Conservation (phyloP, 495 filamentous ascomycete species). For the Penicillium cataractarum region DNA sequence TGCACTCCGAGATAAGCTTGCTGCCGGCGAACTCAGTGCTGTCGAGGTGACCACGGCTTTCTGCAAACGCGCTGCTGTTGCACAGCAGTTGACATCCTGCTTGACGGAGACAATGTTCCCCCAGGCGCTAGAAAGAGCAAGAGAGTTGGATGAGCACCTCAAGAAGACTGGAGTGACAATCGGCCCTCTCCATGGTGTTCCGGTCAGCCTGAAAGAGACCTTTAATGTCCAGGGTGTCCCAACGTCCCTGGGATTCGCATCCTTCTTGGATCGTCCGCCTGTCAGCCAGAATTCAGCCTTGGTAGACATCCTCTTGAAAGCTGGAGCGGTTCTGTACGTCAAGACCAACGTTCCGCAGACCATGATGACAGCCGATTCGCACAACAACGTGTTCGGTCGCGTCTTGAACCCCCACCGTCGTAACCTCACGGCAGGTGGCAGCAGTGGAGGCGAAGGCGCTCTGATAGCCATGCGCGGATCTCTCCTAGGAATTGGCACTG, state of each 20-base stretch:
- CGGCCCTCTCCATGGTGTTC: background rate
- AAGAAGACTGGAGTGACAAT: background rate
- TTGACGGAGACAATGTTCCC: constrained; percentile 38
- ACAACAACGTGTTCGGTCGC: constrained; percentile 43
- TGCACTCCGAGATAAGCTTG: constrained; percentile 20
- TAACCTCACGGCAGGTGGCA: constrained; percentile 35
- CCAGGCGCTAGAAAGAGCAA: background rate
- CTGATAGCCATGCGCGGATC: constrained; percentile 60
- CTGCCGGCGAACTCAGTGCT: constrained; percentile 41
- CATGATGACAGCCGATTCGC: constrained; percentile 52
- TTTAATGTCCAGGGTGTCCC: constrained; percentile 55
- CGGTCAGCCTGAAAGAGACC: constrained; percentile 61
- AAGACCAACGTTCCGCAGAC: constrained; percentile 48
- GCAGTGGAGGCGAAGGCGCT: constrained; percentile 66
- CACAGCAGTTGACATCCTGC: constrained; percentile 50
- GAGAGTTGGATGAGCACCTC: background rate
- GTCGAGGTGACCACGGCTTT: constrained; percentile 53
- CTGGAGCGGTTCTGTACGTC: constrained; percentile 31
- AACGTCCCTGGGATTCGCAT: constrained; percentile 34
- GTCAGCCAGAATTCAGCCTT: constrained; percentile 43
- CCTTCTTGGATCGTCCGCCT: constrained; percentile 56
- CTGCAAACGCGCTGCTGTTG: constrained; percentile 54
- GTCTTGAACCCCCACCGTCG: constrained; percentile 52
- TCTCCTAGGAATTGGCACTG: constrained; percentile 65
- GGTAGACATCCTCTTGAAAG: constrained; percentile 7